A percentile compares a stretch with the other conserved stretches of the same genome.
Conservation (phyloP, 1,139 yeast genomes). For the Blastobotrys serpentis region DNA sequence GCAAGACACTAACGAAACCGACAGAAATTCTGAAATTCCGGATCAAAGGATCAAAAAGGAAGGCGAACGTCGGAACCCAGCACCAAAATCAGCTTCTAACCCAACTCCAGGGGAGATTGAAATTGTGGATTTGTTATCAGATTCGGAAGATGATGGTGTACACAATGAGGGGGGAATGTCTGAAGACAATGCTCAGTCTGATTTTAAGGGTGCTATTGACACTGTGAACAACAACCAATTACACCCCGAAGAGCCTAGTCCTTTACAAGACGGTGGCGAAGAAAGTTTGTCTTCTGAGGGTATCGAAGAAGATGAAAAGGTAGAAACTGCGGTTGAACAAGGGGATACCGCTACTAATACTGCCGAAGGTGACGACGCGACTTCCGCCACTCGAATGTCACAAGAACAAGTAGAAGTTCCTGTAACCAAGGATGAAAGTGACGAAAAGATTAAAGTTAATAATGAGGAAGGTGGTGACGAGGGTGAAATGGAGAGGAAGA, state of each 20-base stretch:
- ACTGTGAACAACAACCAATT: too few species aligned
- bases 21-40: not conserved
- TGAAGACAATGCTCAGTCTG: not conserved
- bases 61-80: slow-evolving; percentile 34
- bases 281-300: too few species aligned
- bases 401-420: too few species aligned
- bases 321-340: too few species aligned
- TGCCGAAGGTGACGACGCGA: too few species aligned
- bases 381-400: too few species aligned
- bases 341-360: too few species aligned
- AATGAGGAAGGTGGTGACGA: not conserved
- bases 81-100: slow-evolving; percentile 18
- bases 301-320: too few species aligned
- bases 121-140: slow-evolving; percentile 1
- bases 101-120: not conserved
- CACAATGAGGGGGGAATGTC: not conserved
- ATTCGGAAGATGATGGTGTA: not conserved
- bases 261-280: too few species aligned
- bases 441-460: too few species aligned
- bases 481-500: slow-evolving; percentile 11
- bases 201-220: not conserved
- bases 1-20: not conserved
- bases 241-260: too few species aligned
- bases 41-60: not conserved
- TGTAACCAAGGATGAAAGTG: too few species aligned